Base-by-base conservation (phyloP, 179 eudicot species). In the Beta corolliflora region DNA sequence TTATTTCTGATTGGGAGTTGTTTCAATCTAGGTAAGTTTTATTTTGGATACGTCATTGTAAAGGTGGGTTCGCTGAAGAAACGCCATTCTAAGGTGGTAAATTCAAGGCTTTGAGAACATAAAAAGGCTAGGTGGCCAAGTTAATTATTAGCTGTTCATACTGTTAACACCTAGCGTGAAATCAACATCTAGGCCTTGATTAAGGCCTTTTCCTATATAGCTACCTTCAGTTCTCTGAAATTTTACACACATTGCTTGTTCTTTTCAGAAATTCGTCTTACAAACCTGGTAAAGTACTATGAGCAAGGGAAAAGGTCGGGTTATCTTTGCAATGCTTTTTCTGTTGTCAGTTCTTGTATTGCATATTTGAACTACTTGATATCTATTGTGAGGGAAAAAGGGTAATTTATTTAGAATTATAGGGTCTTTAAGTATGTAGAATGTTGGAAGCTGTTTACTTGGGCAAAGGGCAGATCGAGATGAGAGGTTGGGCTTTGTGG, bases 11-110 rank as follows among this genome's bases (percentile, higher is more conserved):
- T 84, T 78, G 80, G 83, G 84, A 81, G 81, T 75, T 87, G 84
- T 88, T 88, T 88, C 83, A 78, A 86, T 88, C 79, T 88, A 88
- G 90, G 89, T 84, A 88, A 88, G 90, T 81, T 86, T 85, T 70
- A 84, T 58, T 86, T 82, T 75, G 86, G 89, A 88, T 71, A 80
- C 87, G 65, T 75, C 84, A 59, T 72, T 80, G 45, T 82, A 88
- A 76, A 65, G 85, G 85, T 82, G 82, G 87, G 73, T 84, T 82
- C 71, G 73, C 83, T 79, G 90, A 77, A 78, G 83, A 82, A 78
- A 70, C 69, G 60, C 71, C 84, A 77, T 80, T 77, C 81, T 83
- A 79, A 61, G 84, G 85, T 84, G 90, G 84, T 79, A 81, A 82
- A 72, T 79, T 69, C 71, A 53, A 84, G 86, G 83, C 81, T 75